Conservation (phyloP, 768 basidiomycete species). For the Calocera cornea region DNA sequence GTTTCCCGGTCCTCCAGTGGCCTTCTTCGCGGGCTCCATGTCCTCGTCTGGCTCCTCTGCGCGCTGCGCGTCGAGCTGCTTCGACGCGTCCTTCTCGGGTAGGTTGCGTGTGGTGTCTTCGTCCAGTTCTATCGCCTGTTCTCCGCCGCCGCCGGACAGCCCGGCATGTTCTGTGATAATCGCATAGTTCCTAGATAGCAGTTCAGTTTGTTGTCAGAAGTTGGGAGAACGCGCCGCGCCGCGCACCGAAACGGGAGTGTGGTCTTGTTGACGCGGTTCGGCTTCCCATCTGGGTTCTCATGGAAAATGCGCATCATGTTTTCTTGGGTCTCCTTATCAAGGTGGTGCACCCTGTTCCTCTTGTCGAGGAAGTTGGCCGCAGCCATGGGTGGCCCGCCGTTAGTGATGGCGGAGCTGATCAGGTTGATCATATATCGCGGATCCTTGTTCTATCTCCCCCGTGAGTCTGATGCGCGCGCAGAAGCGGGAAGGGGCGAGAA, state of each 20-base stretch:
- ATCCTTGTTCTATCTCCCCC: conserved; percentile 13
- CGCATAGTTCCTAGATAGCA: conserved; percentile 8
- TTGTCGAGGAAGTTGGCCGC: conserved; percentile 12
- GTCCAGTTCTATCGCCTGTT: not conserved
- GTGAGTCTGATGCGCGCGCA: not conserved
- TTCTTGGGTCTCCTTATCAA: conserved; percentile 12
- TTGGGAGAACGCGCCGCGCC: not conserved
- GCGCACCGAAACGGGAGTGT: not conserved
- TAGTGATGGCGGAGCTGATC: conserved; percentile 13
- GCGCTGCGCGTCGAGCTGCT: not conserved
- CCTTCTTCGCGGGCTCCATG: conserved; percentile 7
- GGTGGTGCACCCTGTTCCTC: conserved; percentile 10
- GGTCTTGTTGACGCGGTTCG: conserved; percentile 7
- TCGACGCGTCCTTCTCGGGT: not conserved
- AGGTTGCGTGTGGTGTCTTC: not conserved
- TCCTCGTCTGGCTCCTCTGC: conserved; percentile 1
- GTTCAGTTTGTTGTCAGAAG: not conserved
- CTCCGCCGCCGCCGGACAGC: not conserved
- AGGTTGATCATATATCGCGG: conserved; percentile 14
- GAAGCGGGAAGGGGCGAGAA: not conserved
- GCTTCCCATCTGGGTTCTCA: conserved; percentile 13
- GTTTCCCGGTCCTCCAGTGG: conserved; percentile 9
- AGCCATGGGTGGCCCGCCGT: conserved; percentile 11
- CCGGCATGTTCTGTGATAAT: conserved; percentile 15
- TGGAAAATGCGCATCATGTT: conserved; percentile 13